These are phyloP conservation scores for Verticillium tricorpus DNA, from an alignment of 2,329 filamentous ascomycete species.

Conservation along the genomic window DNA sequence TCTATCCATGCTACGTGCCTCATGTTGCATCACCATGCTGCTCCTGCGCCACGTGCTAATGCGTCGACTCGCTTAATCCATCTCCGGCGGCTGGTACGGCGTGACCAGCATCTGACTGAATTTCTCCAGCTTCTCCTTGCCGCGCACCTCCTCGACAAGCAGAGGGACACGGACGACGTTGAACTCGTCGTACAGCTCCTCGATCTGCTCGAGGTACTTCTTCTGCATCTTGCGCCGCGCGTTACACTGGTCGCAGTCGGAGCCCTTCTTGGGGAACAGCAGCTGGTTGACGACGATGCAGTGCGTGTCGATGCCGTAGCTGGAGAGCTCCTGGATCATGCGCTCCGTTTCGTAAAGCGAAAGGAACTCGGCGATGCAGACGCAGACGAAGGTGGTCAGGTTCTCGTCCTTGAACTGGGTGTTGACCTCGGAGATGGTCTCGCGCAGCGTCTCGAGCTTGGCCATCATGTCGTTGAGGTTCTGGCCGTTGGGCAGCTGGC, in stretches of 20 bases:
- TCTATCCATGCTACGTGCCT: constrained; percentile 6
- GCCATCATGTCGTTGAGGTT: constrained; percentile 87
- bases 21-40: background rate
- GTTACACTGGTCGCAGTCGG: constrained; percentile 91
- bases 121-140: constrained; percentile 88
- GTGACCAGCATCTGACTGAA: constrained; percentile 82
- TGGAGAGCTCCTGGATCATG: constrained; percentile 97
- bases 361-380: constrained; percentile 96
- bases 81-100: constrained; percentile 65
- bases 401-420: constrained; percentile 96
- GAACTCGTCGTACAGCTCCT: constrained; percentile 98
- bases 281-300: constrained; percentile 98
- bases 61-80: constrained; percentile 7
- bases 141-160: constrained; percentile 89
- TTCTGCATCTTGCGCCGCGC: constrained; percentile 96
- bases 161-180: constrained; percentile 98
- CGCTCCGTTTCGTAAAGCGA: constrained; percentile 97
- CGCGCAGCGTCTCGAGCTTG: constrained; percentile 89
- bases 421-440: constrained; percentile 94
- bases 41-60: background rate
- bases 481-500: constrained; percentile 79
- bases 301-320: constrained; percentile 93
- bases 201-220: constrained; percentile 98
- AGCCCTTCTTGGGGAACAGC: constrained; percentile 82
- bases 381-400: constrained; percentile 94